Conservation (phyloP, 495 filamentous ascomycete species). For the Aspergillus homomorphus region DNA sequence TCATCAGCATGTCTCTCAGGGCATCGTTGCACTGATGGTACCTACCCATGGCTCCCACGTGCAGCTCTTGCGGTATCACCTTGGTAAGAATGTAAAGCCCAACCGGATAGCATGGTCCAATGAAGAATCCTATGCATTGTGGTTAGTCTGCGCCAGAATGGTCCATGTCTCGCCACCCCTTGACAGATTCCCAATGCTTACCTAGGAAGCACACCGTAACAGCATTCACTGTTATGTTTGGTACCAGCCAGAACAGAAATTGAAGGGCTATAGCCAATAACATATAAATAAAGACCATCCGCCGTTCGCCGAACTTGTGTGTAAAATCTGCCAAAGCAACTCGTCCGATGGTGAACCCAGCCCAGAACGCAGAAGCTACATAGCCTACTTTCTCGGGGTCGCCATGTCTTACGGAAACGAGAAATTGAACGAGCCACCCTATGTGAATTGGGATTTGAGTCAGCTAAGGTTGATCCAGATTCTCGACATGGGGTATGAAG, state of each 20-base stretch:
- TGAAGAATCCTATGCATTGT: constrained; percentile 24
- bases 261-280: constrained; percentile 42
- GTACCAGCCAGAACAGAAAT: constrained; percentile 51
- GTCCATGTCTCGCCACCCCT: neutral
- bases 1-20: constrained; percentile 1
- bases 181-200: constrained; percentile 21
- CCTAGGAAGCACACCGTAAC: constrained; percentile 63
- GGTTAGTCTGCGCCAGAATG: neutral
- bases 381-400: constrained; percentile 64
- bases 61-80: constrained; percentile 37
- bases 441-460: neutral
- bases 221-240: constrained; percentile 56
- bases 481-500: neutral
- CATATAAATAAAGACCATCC: constrained; percentile 48
- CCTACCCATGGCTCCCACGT: constrained; percentile 31
- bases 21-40: neutral
- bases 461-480: neutral
- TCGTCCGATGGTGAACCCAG: constrained; percentile 59
- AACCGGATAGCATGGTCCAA: constrained; percentile 40
- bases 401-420: constrained; percentile 58
- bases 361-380: constrained; percentile 72
- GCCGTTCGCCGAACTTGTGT: constrained; percentile 49
- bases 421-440: constrained; percentile 68
- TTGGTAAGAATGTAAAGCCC: constrained; percentile 33
- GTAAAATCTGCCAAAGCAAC: constrained; percentile 53